Base-by-base conservation (phyloP, 2,329 filamentous ascomycete genomes). In the Gnomoniopsis sp. region DNA sequence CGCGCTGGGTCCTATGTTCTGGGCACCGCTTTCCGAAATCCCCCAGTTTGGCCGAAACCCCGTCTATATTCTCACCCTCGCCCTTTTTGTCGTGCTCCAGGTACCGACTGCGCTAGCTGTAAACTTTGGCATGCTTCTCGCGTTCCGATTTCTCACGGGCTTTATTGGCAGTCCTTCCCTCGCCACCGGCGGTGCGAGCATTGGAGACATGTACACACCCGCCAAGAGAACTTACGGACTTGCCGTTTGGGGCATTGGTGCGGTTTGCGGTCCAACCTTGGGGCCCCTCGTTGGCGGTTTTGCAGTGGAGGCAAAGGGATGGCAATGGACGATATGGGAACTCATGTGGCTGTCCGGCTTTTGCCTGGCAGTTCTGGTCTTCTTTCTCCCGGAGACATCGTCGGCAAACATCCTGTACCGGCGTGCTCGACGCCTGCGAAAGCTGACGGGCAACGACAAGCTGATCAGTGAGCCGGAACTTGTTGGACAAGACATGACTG, bases 101-200 rank as follows among this genome's bases (percentile, higher is more conserved):
- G 79, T 90, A 11, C 86, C 87, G 0, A 83, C 86, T 0, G 83
- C 86, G 0, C 69, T 90, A 0, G 84, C 84, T 2, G 71, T 81
- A 44, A 88, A 85, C 72, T 88, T 86, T 53, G 73, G 82, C 0
- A 85, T 85, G 0, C 75, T 91, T 11, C 77, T 89, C 63, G 82
- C 88, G 1, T 74, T 86, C 3, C 79, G 86, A 1, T 88, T 88
- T 71, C 70, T 88, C 3, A 82, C 84, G 58, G 86, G 85, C 0
- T 86, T 88, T 75, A 86, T 88, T 62, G 85, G 86, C 6, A 83
- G 79, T 11, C 87, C 87, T 0, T 85, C 82, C 68, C 72, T 90
- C 6, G 86, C 86, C 0, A 88, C 80, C 1, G 80, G 79, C 3
- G 79, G 74, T 30, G 80, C 79, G 2, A 78, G 79, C 0, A 72